A percentile compares a stretch with the other conserved stretches of the same genome.
phyloP scores from a whole-genome alignment of 2,329 filamentous ascomycete genomes.

The Phyllosticta citribraziliensis region DNA sequence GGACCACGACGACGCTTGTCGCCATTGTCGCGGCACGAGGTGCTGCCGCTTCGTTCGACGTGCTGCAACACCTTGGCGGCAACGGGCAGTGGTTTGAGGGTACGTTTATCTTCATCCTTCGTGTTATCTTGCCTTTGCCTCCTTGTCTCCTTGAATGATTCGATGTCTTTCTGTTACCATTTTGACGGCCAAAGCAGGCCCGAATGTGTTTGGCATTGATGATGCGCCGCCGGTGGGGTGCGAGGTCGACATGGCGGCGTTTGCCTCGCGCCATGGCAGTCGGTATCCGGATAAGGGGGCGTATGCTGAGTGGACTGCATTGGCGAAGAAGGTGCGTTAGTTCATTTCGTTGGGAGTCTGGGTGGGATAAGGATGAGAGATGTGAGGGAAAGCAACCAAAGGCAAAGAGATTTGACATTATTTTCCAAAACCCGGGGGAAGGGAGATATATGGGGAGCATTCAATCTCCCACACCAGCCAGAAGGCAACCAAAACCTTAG shows the following conservation, averaged over 20 bases:
- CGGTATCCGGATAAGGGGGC: conserved; percentile 53
- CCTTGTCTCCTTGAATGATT: no score
- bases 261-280: conserved; percentile 52
- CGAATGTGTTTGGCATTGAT: conserved; percentile 47
- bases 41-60: conserved; percentile 18
- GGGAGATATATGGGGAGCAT: no score
- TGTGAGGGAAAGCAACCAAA: neutral
- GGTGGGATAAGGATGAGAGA: neutral
- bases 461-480: no score
- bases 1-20: neutral
- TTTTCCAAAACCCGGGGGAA: no score
- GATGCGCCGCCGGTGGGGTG: conserved; percentile 47
- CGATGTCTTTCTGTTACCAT: no score
- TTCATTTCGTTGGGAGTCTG: neutral
- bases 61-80: conserved; percentile 28
- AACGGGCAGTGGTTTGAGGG: conserved; percentile 32
- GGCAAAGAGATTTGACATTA: no score
- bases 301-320: conserved; percentile 44
- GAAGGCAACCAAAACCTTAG: neutral
- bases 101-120: conserved; percentile 1
- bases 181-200: conserved; percentile 28
- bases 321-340: conserved; percentile 16
- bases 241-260: conserved; percentile 50
- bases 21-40: neutral
- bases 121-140: no score